These are phyloP conservation scores for Debaryomyces tyrocola DNA, from an alignment of 805 yeast genomes.

Conservation along the genomic window DNA sequence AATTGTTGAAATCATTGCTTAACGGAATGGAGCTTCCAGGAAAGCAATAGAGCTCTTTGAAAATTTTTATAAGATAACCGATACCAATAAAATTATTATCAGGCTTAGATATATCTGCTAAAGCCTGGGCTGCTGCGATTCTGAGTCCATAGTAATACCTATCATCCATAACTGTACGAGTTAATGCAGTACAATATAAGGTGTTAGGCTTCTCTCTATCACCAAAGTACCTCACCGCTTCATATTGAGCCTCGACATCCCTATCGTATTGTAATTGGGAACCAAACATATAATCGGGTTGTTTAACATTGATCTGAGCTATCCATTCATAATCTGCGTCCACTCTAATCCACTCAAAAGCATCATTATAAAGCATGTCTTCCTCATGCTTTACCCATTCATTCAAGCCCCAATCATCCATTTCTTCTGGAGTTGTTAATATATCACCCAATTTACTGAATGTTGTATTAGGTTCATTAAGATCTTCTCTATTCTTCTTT, in stretches of 20 bases:
- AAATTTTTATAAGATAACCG: conserved; percentile 68
- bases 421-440: conserved; percentile 58
- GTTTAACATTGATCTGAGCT: conserved; percentile 73
- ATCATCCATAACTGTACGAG: conserved; percentile 78
- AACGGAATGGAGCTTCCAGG: conserved; percentile 60
- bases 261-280: conserved; percentile 93
- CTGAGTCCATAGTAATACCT: conserved; percentile 89
- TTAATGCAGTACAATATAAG: conserved; percentile 71
- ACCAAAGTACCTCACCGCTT: conserved; percentile 74
- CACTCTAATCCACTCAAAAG: conserved; percentile 97
- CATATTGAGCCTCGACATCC: conserved; percentile 93
- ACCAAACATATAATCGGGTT: conserved; percentile 92
- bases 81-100: conserved; percentile 70
- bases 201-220: conserved; percentile 55
- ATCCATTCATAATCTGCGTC: conserved; percentile 99
- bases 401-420: conserved; percentile 67
- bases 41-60: conserved; percentile 71
- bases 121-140: conserved; percentile 78
- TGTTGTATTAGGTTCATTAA: conserved; percentile 35
- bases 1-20: conserved; percentile 78
- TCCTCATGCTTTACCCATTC: conserved; percentile 74
- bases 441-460: conserved; percentile 73
- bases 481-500: conserved; percentile 60
- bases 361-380: conserved; percentile 70
- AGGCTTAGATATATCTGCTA: conserved; percentile 65